These are phyloP conservation scores for Penicillium oxalicum DNA, from an alignment of 2,329 filamentous ascomycete species.

Conservation along the genomic window DNA sequence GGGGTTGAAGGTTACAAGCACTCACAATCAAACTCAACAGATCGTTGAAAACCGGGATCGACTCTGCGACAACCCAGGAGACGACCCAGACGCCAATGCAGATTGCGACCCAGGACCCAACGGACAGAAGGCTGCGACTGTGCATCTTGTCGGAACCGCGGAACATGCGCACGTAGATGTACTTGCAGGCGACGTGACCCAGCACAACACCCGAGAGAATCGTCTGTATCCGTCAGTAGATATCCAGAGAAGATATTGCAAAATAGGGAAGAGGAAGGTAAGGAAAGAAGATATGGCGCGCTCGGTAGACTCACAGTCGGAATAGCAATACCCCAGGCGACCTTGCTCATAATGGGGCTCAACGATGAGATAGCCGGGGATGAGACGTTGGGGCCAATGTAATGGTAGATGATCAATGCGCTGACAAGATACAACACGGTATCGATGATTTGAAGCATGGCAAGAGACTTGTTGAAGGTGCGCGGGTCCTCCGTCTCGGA, in stretches of 20 bases:
- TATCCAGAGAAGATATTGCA: not conserved
- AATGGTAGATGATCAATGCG: slow-evolving; percentile 62
- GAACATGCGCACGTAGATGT: slow-evolving; percentile 60
- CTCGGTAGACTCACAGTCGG: slow-evolving; percentile 47
- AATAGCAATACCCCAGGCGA: slow-evolving; percentile 62
- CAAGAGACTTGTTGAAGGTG: slow-evolving; percentile 58
- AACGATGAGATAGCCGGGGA: slow-evolving; percentile 63
- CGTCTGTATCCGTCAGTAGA: slow-evolving; percentile 37
- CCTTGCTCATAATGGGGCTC: slow-evolving; percentile 50
- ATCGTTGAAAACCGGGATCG: slow-evolving; percentile 63
- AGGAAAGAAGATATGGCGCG: not conserved
- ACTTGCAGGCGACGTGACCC: slow-evolving; percentile 59
- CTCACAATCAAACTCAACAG: slow-evolving; percentile 55
- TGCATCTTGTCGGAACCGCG: slow-evolving; percentile 51
- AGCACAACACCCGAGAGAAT: slow-evolving; percentile 65
- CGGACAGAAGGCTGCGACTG: slow-evolving; percentile 45
- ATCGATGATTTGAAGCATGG: slow-evolving; percentile 55
- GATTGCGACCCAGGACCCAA: slow-evolving; percentile 54
- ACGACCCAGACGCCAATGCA: slow-evolving; percentile 52
- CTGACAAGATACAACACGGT: slow-evolving; percentile 60
- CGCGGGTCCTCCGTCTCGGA: slow-evolving; percentile 57
- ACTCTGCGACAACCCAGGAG: slow-evolving; percentile 62
- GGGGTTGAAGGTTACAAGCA: not conserved
- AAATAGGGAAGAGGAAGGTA: not conserved
- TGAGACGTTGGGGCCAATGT: slow-evolving; percentile 54